Evolutionary conservation across 352 stramenopile genomes (phyloP), one percentile per base, ranked within the genome.

Genomic region (Globisporangium megalacanthum): DNA sequence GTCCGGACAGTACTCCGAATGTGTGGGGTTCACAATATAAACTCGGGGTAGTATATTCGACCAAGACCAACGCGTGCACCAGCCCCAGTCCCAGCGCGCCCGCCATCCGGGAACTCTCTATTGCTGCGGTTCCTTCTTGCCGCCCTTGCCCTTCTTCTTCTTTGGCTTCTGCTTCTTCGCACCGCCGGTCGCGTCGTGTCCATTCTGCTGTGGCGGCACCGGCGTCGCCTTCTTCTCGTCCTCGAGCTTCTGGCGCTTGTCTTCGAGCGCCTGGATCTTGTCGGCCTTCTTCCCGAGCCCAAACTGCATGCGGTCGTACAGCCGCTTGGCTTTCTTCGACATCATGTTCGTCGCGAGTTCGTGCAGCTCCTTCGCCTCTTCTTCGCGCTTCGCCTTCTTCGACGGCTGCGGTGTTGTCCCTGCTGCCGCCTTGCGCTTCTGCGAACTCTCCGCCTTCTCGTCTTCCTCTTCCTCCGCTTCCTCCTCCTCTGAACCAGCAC

Each of bases 301-400:
- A 70, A 94, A 93, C 72, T 96, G 89, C 89, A 97, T 97, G 31
- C 87, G 83, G 63, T 93, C 83, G 58, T 97, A 96, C 65, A 97
- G 70, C 37, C 87, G 78, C 69, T 94, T 95, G 22, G 87, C 70
- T 73, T 97, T 97, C 69, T 97, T 97, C 45, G 84, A 94, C 89
- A 97, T 97, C 86, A 97, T 96, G 31, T 74, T 94, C 49, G 89
- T 88, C n/a, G 84, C 82, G 65, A 92, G 76, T 55, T 93, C 85
- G 60, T 92, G 79, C n/a, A 90, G 74, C 52, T 93, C 83, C 11
- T 72, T 72, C 2, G 84, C 80, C 31, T 92, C 84, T 17, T 89
- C 77, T 54, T 92, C 74, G 59, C 88, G 80, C 74, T 91, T 89
- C 36, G 61, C 75, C 61, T 79, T 79, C 70, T 91, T 88, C 22